phyloP scores from a whole-genome alignment of 352 stramenopile genomes.

The Phytophthora aleatoria region DNA sequence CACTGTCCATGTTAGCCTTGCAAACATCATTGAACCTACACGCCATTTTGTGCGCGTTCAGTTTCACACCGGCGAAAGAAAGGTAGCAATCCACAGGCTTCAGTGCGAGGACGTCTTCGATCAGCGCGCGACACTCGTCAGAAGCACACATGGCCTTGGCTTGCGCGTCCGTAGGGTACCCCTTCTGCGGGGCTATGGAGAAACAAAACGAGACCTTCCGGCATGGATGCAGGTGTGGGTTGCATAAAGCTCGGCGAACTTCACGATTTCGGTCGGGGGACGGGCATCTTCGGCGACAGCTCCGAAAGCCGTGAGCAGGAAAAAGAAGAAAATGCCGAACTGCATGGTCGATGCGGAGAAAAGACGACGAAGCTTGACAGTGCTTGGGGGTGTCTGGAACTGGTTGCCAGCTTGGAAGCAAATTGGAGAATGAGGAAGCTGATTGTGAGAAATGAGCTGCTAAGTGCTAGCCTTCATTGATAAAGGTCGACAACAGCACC shows the following conservation, averaged over 20 bases:
- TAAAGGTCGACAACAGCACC: constrained; percentile 5
- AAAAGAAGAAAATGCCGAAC: constrained; percentile 12
- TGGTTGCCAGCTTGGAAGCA: constrained; percentile 24
- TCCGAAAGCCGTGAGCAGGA: constrained; percentile 19
- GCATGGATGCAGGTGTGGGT: constrained; percentile 34
- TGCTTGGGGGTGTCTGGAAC: constrained; percentile 10
- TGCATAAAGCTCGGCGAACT: constrained; percentile 34
- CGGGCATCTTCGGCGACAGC: constrained; percentile 33
- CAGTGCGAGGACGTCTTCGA: constrained; percentile 25
- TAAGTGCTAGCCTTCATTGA: background rate
- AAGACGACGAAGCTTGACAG: constrained; percentile 2
- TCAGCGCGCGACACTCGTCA: constrained; percentile 18
- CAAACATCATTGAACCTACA: constrained; percentile 14
- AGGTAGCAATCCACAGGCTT: constrained; percentile 32
- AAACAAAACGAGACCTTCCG: constrained; percentile 31
- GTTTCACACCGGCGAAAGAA: constrained; percentile 19
- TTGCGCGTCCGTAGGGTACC: constrained; percentile 30
- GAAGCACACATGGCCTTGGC: constrained; percentile 29
- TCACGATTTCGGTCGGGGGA: constrained; percentile 24
- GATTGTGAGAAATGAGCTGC: constrained; percentile 3
- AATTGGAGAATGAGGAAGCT: constrained; percentile 34
- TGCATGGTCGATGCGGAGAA: constrained; percentile 18
- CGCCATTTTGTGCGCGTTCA: constrained; percentile 33
- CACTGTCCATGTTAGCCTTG: background rate
- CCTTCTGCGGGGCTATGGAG: constrained; percentile 21